Evolutionary conservation across 257 asterid genomes (phyloP), one percentile per base, ranked within the genome.

Genomic region (Sherardia arvensis): DNA sequence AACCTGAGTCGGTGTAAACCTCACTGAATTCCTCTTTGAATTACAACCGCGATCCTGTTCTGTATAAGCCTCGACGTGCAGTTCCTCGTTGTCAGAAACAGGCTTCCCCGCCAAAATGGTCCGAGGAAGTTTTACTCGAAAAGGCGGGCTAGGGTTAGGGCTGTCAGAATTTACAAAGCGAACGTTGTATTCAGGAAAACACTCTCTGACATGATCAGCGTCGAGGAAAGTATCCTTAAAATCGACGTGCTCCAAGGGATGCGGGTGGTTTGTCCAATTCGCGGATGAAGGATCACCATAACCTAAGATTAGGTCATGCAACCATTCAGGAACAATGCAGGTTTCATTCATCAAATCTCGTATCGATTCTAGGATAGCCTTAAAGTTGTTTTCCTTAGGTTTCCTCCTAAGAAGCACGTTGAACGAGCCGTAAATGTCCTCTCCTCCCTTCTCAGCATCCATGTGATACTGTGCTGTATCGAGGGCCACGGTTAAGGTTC

Each of bases 301-400:
- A 67, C 99, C 99, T 91, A 92, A 76, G 77, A 92, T 87, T 72
- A 92, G 81, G 76, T 92, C 97, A 71, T 92, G 97, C 74, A 92
- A 72, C 99, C 99, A 92, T 69, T 85, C 91, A 67, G 99, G 99
- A 68, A 92, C 99, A 59, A 92, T 89, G 71, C 99, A 92, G 32
- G 99, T 89, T 78, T 92, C 99, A 71, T 92, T 92, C 99, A 92
- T 92, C 20, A 92, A 84, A 83, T 92, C 99, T 76, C 99, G 81
- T 73, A 92, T 92, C 33, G 99, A 92, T 74, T 92, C 99, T 71
- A 92, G 80, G 65, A 92, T 90, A 73, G 99, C 99, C 80, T 92
- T 92, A 78, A 92, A 92, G 74, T 92, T 92, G 73, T 92, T 92
- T 80, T 92, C 99, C 84, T 92, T 92, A 1, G 99, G 99, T 70